Evolutionary conservation across 2,329 filamentous ascomycete species (phyloP).

Genomic region (Cladophialophora yegresii): DNA sequence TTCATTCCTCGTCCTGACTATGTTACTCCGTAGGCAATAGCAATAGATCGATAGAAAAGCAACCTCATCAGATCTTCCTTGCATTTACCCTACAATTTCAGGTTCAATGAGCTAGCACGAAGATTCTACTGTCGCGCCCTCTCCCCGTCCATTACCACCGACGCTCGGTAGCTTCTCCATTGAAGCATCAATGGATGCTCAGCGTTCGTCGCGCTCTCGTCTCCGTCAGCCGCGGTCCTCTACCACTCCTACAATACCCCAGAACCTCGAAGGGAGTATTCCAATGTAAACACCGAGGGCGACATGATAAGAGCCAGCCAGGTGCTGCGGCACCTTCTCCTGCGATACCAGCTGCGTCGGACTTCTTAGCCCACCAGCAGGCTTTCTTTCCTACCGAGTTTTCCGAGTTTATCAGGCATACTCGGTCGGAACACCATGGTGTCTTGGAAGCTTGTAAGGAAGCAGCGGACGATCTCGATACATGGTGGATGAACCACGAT

Average conservation of each 20-base stretch:
- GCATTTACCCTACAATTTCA: background rate
- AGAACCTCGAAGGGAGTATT: background rate
- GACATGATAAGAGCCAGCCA: background rate
- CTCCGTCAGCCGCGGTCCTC: background rate
- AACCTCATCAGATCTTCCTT: background rate
- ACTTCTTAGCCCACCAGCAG: conserved; percentile 7
- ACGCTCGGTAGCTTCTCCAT: conserved; percentile 9
- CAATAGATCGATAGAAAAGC: background rate
- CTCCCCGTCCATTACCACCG: background rate
- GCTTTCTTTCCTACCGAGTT: conserved; percentile 11
- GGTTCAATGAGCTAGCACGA: background rate
- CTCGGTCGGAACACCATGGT: background rate
- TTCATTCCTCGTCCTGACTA: background rate
- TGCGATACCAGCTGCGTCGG: background rate
- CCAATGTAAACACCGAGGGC: background rate
- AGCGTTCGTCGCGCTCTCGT: conserved; percentile 17
- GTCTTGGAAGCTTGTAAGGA: background rate
- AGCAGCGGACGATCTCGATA: background rate
- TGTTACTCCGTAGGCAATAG: background rate
- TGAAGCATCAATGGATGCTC: conserved; percentile 33
- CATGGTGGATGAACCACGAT: background rate
- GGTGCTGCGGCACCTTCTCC: background rate
- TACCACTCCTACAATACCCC: background rate
- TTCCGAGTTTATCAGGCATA: conserved; percentile 13
- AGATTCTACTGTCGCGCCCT: background rate